A percentile compares a stretch with the other conserved stretches of the same genome.
phyloP scores from a whole-genome alignment of 768 basidiomycete genomes.

The Amyloporia xantha region DNA sequence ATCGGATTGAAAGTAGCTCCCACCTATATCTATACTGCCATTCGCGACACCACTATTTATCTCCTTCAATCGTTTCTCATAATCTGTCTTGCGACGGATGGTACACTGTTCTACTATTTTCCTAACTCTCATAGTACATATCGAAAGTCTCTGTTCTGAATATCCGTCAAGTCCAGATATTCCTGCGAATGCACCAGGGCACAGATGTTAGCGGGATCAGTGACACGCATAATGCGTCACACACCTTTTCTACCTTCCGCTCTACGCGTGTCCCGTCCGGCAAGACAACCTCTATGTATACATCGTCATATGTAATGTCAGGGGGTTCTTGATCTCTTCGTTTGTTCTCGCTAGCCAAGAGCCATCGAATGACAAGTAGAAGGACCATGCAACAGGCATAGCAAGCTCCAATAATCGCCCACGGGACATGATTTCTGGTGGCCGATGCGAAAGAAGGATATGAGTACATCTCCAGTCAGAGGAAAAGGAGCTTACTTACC shows the following conservation, averaged over 20 bases:
- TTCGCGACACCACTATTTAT: too few species aligned
- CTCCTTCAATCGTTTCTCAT: too few species aligned
- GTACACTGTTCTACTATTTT: too few species aligned
- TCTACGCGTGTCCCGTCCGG: slow-evolving; percentile 46
- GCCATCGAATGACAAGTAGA: slow-evolving; percentile 42
- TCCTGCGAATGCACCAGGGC: slow-evolving; percentile 38
- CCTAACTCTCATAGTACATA: slow-evolving; percentile 64
- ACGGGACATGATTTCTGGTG: slow-evolving; percentile 64
- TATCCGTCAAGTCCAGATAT: slow-evolving; percentile 69
- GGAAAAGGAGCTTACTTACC: slow-evolving; percentile 29
- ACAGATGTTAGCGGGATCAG: too few species aligned
- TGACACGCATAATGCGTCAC: background rate
- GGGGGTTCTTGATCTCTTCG: slow-evolving; percentile 50
- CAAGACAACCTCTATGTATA: slow-evolving; percentile 48
- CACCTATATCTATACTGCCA: too few species aligned
- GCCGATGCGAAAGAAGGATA: background rate
- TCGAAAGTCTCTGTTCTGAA: slow-evolving; percentile 65
- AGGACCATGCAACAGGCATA: slow-evolving; percentile 46
- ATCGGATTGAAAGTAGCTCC: too few species aligned
- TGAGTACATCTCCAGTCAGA: too few species aligned
- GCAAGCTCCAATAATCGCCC: slow-evolving; percentile 69
- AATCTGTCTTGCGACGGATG: too few species aligned
- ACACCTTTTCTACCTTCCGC: slow-evolving; percentile 53
- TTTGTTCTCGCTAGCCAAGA: slow-evolving; percentile 56
- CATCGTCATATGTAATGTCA: slow-evolving; percentile 51